Conservation (phyloP, 106 monocot genomes). For the Agapanthus africanus region DNA sequence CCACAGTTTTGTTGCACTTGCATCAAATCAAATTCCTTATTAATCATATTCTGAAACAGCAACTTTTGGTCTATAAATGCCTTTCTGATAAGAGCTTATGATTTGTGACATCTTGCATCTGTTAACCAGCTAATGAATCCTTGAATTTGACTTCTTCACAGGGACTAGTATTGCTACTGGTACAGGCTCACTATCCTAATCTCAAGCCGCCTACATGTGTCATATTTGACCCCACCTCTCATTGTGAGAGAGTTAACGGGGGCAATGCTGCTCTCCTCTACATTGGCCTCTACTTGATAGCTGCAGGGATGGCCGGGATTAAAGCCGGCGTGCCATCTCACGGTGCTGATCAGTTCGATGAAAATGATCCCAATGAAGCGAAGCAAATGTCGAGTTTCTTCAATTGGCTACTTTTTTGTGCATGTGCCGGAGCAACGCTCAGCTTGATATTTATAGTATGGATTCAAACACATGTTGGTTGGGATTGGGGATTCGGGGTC, state of each 20-base stretch:
- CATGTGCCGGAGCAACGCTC: conserved; percentile 17
- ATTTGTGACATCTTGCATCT: too few relatives aligned
- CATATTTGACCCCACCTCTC: neutral
- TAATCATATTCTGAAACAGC: too few relatives aligned
- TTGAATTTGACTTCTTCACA: conserved; percentile 5
- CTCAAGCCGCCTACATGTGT: conserved; percentile 19
- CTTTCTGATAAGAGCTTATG: too few relatives aligned
- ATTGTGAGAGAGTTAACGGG: conserved; percentile 2
- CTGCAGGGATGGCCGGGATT: conserved; percentile 31
- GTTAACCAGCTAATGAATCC: neutral
- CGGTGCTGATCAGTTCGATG: conserved; percentile 47
- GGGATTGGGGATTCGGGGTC: conserved; percentile 28
- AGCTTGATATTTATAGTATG: conserved; percentile 33
- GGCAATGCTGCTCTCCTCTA: conserved; percentile 12
- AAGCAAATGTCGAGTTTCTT: conserved; percentile 27
- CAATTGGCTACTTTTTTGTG: conserved; percentile 30
- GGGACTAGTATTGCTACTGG: conserved; percentile 21
- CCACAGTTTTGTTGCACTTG: too few relatives aligned
- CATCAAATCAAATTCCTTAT: too few relatives aligned
- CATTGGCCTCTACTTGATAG: conserved; percentile 25
- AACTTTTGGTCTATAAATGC: too few relatives aligned
- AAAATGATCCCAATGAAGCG: conserved; percentile 16
- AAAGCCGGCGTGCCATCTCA: conserved; percentile 28
- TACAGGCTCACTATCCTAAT: conserved; percentile 14
- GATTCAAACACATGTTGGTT: conserved; percentile 23